Percentiles rank a stretch among this genome's conserved stretches.
phyloP scores from a whole-genome alignment of 2,329 filamentous ascomycete species.

The Fusarium foetens region DNA sequence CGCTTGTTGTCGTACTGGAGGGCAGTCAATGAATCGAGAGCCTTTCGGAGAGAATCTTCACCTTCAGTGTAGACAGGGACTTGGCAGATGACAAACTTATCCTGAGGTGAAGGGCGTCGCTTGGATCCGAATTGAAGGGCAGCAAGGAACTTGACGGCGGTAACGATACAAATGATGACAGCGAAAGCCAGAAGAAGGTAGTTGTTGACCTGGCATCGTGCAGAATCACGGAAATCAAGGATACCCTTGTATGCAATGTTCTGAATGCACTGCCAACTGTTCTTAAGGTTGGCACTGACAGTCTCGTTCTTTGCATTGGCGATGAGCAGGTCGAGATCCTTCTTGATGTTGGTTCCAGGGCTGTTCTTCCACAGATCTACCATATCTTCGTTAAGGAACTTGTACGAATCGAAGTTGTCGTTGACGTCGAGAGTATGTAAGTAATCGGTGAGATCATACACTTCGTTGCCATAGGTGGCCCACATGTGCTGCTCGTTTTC shows the following conservation, averaged over 20 bases:
- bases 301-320: conserved; percentile 63
- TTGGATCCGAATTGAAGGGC: conserved; percentile 95
- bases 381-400: conserved; percentile 77
- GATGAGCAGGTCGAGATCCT: conserved; percentile 67
- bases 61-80: conserved; percentile 98
- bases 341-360: conserved; percentile 81
- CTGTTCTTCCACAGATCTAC: conserved; percentile 76
- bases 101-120: conserved; percentile 86
- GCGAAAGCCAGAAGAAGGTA: conserved; percentile 90
- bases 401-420: conserved; percentile 66
- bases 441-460: conserved; percentile 95
- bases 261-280: conserved; percentile 83
- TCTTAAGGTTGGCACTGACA: conserved; percentile 60
- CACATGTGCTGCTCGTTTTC: conserved; percentile 75
- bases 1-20: conserved; percentile 98
- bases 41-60: conserved; percentile 92
- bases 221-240: conserved; percentile 81
- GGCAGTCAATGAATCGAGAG: conserved; percentile 91
- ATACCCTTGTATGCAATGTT: conserved; percentile 86
- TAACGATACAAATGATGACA: conserved; percentile 82
- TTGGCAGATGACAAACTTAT: conserved; percentile 99
- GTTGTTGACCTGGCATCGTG: conserved; percentile 87
- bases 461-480: conserved; percentile 77
- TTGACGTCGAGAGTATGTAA: conserved; percentile 76
- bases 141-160: conserved; percentile 88